These are phyloP conservation scores for Pythium guiyangense DNA, from an alignment of 352 stramenopile genomes.

Conservation along the genomic window DNA sequence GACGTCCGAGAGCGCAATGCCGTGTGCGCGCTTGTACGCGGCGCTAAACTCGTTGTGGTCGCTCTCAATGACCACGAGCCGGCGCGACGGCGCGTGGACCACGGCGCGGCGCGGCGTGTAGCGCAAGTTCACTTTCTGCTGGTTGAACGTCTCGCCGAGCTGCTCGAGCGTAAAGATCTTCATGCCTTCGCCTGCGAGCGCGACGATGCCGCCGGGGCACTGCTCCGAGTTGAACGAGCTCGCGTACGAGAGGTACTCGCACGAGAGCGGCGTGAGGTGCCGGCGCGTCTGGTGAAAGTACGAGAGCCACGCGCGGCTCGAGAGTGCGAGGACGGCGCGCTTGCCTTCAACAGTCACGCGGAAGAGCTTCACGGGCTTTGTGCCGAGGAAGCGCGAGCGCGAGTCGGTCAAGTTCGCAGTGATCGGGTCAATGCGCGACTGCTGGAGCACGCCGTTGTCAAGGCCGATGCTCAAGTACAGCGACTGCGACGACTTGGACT, in stretches of 20 bases:
- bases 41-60: slow-evolving; percentile 96
- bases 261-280: slow-evolving; percentile 94
- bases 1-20: slow-evolving; percentile 59
- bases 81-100: slow-evolving; percentile 78
- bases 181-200: slow-evolving; percentile 93
- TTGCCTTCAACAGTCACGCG: slow-evolving; percentile 88
- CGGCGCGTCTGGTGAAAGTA: slow-evolving; percentile 90
- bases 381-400: slow-evolving; percentile 93
- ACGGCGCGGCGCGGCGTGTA: slow-evolving; percentile 98
- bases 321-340: slow-evolving; percentile 93
- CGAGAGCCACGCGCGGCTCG: slow-evolving; percentile 94
- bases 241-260: slow-evolving; percentile 92
- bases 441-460: slow-evolving; percentile 95
- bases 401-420: slow-evolving; percentile 83
- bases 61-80: slow-evolving; percentile 96
- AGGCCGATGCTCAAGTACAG: slow-evolving; percentile 88
- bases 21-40: slow-evolving; percentile 86
- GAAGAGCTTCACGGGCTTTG: slow-evolving; percentile 94
- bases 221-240: slow-evolving; percentile 96
- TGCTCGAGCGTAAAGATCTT: slow-evolving; percentile 97
- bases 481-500: slow-evolving; percentile 43
- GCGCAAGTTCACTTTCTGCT: slow-evolving; percentile 92
- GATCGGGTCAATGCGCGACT: slow-evolving; percentile 86
- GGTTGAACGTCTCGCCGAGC: slow-evolving; percentile 96
- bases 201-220: slow-evolving; percentile 96